A percentile compares a stretch with the other conserved stretches of the same genome.
These are phyloP conservation scores for Rhexocercosporidium sp. DNA, from an alignment of 2,329 filamentous ascomycete genomes.

Conservation along the genomic window DNA sequence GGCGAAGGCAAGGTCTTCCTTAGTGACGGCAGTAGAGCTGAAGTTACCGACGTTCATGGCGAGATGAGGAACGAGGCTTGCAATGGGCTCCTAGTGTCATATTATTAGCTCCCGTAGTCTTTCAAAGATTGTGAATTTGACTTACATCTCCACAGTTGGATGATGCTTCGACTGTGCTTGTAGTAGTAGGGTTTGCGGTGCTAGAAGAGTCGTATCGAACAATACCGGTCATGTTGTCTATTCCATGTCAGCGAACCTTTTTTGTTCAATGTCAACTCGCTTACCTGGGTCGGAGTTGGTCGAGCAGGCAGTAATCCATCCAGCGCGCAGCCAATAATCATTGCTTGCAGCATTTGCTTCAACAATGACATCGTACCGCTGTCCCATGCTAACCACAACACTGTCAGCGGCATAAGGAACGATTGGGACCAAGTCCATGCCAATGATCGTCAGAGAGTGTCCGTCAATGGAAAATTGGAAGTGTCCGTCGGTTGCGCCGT, in stretches of 20 bases:
- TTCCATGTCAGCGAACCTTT: too few species aligned
- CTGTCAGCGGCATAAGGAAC: slow-evolving; percentile 56
- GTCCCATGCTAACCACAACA: slow-evolving; percentile 62
- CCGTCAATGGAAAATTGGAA: slow-evolving; percentile 59
- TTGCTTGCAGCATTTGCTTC: slow-evolving; percentile 59
- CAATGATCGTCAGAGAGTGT: slow-evolving; percentile 62
- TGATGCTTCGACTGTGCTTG: slow-evolving; percentile 28
- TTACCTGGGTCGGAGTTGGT: slow-evolving; percentile 57
- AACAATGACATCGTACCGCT: slow-evolving; percentile 53
- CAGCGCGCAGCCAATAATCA: slow-evolving; percentile 61
- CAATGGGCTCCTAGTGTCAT: slow-evolving; percentile 26
- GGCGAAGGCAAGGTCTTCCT: slow-evolving; percentile 26
- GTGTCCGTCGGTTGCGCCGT: slow-evolving; percentile 50
- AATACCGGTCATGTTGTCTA: slow-evolving; percentile 46
- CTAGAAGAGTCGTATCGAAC: slow-evolving; percentile 48
- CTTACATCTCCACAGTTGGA: slow-evolving; percentile 39
- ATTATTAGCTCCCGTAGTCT: neutral
- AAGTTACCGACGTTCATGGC: slow-evolving; percentile 30
- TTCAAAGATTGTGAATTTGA: neutral
- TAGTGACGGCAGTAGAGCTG: slow-evolving; percentile 16
- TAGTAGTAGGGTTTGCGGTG: slow-evolving; percentile 41
- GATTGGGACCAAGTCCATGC: slow-evolving; percentile 63
- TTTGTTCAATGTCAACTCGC: too few species aligned
- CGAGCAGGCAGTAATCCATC: slow-evolving; percentile 56
- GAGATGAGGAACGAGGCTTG: slow-evolving; percentile 37